These are phyloP conservation scores for Wickerhamiella lipophila DNA, from an alignment of 805 yeast genomes.

Conservation along the genomic window DNA sequence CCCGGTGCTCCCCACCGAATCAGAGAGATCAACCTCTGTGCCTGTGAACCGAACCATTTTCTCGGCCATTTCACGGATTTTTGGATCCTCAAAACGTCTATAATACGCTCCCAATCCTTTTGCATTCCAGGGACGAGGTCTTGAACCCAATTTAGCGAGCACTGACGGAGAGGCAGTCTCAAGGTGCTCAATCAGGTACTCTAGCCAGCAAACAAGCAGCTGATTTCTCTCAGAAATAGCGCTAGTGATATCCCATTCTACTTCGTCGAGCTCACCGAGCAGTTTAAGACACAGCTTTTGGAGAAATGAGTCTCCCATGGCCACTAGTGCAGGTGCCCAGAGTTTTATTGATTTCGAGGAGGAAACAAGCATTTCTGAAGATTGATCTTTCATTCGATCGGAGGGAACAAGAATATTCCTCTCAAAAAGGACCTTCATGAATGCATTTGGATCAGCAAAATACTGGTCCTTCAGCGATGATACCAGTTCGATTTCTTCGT, in stretches of 20 bases:
- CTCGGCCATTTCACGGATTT: slow-evolving; percentile 11
- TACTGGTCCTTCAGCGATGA: slow-evolving; percentile 7
- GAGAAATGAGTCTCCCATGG: slow-evolving; percentile 13
- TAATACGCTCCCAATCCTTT: slow-evolving; percentile 17
- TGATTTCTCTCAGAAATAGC: not conserved
- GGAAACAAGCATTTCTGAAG: not conserved
- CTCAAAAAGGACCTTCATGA: slow-evolving; percentile 16
- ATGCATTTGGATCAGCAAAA: not conserved
- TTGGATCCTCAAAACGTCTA: not conserved
- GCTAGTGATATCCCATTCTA: slow-evolving; percentile 18
- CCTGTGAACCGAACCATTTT: slow-evolving; percentile 20
- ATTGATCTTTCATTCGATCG: not conserved
- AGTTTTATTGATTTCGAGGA: slow-evolving; percentile 13
- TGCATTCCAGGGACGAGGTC: slow-evolving; percentile 24
- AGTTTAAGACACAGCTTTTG: slow-evolving; percentile 9
- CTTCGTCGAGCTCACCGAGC: slow-evolving; percentile 2
- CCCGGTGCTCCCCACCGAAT: not conserved
- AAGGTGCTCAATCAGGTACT: slow-evolving; percentile 12
- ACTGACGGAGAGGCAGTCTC: not conserved
- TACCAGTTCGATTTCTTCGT: slow-evolving; percentile 7
- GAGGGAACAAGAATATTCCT: slow-evolving; percentile 19
- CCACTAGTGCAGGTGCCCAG: slow-evolving; percentile 20
- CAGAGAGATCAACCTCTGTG: slow-evolving; percentile 8
- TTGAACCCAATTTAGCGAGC: not conserved
- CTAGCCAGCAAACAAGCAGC: slow-evolving; percentile 18